phyloP scores from a whole-genome alignment of 352 stramenopile species.

The Globisporangium viniferum region DNA sequence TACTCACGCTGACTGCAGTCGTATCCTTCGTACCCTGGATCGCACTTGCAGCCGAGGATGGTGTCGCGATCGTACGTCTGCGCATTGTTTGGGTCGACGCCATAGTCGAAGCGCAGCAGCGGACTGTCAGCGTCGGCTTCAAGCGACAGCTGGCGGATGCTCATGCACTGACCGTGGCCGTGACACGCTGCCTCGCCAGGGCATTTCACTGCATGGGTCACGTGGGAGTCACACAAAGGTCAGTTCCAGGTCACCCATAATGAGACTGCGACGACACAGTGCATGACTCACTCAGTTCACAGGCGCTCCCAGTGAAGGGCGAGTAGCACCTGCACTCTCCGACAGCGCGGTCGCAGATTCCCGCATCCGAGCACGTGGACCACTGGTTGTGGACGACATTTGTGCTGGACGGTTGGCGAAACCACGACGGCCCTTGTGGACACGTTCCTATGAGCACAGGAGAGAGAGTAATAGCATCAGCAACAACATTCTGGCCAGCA shows the following conservation, averaged over 20 bases:
- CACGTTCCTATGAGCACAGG: constrained; percentile 42
- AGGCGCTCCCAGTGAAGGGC: constrained; percentile 57
- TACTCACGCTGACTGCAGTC: constrained; percentile 77
- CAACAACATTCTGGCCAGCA: not conserved
- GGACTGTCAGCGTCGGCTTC: constrained; percentile 50
- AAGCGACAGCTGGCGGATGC: constrained; percentile 58
- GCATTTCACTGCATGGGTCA: constrained; percentile 46
- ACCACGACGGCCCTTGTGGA: constrained; percentile 63
- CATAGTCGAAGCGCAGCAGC: constrained; percentile 65
- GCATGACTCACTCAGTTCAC: constrained; percentile 39
- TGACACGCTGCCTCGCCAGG: constrained; percentile 48
- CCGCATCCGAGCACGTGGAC: constrained; percentile 56
- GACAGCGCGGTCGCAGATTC: constrained; percentile 46
- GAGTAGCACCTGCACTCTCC: constrained; percentile 62
- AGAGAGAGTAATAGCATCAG: not conserved
- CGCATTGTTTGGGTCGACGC: constrained; percentile 57
- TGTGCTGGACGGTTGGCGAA: constrained; percentile 30
- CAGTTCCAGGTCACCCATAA: not conserved
- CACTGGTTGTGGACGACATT: constrained; percentile 57
- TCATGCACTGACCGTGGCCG: constrained; percentile 78
- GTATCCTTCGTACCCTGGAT: constrained; percentile 87
- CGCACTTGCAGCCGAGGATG: constrained; percentile 88
- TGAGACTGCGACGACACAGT: too few relatives aligned
- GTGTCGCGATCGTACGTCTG: constrained; percentile 77
- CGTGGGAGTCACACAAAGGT: not conserved